Conservation (phyloP, 139 green algal species). For the Desmodesmus armatus region DNA sequence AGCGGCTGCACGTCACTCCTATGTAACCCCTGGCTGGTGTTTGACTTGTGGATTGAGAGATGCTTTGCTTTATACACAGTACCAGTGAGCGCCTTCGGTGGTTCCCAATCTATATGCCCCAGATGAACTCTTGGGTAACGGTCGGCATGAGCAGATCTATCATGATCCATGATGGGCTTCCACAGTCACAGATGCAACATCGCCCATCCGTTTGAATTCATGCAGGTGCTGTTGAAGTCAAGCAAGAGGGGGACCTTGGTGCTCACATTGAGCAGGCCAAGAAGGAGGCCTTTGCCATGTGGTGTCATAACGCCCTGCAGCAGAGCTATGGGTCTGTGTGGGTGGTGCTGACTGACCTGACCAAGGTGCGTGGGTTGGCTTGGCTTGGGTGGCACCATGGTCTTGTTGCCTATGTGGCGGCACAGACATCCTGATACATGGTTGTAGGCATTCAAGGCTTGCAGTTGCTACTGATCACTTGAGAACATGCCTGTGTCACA, state of each 20-base stretch:
- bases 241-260: background rate
- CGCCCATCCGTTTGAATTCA: background rate
- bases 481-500: background rate
- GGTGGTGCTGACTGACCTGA: slow-evolving; percentile 2
- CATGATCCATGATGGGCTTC: background rate
- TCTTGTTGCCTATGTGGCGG: background rate
- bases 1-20: background rate
- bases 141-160: background rate
- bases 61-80: background rate
- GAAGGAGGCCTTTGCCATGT: slow-evolving; percentile 25
- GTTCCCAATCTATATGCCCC: background rate
- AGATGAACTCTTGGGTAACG: background rate
- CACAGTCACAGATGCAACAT: background rate
- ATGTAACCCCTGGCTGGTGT: background rate
- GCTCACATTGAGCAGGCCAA: slow-evolving; percentile 23
- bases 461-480: background rate
- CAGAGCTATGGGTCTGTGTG: slow-evolving; percentile 8
- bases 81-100: background rate
- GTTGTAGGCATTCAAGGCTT: background rate
- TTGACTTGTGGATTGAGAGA: background rate
- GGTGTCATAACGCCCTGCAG: slow-evolving; percentile 10
- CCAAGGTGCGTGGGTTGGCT: background rate
- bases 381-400: background rate
- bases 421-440: background rate
- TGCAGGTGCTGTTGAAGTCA: slow-evolving; percentile 20